Evolutionary conservation across 192 early-diverging fungal genomes (phyloP).

Genomic region (Lobosporangium transversale): DNA sequence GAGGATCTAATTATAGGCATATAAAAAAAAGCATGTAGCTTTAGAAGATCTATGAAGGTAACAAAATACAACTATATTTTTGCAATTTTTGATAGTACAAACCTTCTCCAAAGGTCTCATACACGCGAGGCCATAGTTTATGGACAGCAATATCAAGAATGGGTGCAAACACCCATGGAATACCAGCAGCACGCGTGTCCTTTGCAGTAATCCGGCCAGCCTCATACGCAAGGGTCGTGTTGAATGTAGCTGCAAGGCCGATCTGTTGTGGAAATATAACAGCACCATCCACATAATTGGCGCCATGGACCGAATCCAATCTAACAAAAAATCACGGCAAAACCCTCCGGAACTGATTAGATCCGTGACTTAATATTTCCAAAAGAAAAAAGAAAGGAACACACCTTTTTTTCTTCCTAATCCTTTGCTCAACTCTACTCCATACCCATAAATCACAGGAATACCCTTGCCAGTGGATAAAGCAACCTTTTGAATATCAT

Average conservation of each 20-base stretch:
- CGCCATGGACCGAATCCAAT: slow-evolving; percentile 72
- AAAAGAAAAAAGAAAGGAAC: neutral
- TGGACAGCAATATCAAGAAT: slow-evolving; percentile 67
- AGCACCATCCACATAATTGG: slow-evolving; percentile 70
- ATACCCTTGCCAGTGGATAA: slow-evolving; percentile 55
- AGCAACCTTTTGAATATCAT: slow-evolving; percentile 65
- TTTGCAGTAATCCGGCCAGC: slow-evolving; percentile 69
- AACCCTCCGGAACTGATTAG: too few species aligned
- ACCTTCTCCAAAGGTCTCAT: slow-evolving; percentile 63
- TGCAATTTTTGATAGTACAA: neutral
- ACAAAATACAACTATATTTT: neutral
- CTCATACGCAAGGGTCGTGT: slow-evolving; percentile 64
- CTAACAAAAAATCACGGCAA: slow-evolving; percentile 17
- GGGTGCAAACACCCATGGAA: slow-evolving; percentile 72
- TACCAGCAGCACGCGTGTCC: slow-evolving; percentile 70
- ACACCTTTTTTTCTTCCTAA: too few species aligned
- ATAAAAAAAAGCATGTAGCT: neutral
- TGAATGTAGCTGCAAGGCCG: slow-evolving; percentile 67
- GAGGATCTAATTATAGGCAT: slow-evolving; percentile 53
- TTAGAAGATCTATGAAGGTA: neutral
- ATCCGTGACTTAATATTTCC: too few species aligned
- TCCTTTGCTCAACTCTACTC: neutral
- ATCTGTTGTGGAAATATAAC: slow-evolving; percentile 69
- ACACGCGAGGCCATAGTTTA: slow-evolving; percentile 67
- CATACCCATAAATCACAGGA: slow-evolving; percentile 70